Conservation (phyloP, 495 filamentous ascomycete genomes). For the Aspergillus nidulans region DNA sequence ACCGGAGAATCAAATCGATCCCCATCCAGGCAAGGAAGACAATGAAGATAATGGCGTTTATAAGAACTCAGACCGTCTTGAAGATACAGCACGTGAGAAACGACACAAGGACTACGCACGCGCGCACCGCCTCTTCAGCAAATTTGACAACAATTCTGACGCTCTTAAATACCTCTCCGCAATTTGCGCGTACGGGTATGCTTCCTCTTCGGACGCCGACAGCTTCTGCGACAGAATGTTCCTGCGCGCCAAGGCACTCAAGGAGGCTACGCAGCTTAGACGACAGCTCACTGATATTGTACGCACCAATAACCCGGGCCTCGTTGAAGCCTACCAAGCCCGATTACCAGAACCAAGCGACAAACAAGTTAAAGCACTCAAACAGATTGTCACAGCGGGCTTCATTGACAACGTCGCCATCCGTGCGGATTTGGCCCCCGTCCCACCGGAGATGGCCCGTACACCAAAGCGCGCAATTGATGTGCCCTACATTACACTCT, state of each 20-base stretch:
- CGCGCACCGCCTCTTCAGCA: conserved; percentile 73
- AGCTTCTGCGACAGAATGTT: conserved; percentile 78
- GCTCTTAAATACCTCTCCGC: conserved; percentile 87
- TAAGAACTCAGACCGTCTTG: conserved; percentile 61
- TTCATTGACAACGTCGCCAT: conserved; percentile 97
- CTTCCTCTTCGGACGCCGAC: conserved; percentile 50
- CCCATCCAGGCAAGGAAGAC: conserved; percentile 30
- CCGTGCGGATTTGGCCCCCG: conserved; percentile 77
- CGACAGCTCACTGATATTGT: conserved; percentile 78
- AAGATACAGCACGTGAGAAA: conserved; percentile 61
- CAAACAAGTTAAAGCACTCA: conserved; percentile 73
- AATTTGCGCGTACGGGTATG: conserved; percentile 76
- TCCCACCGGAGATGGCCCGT: conserved; percentile 62
- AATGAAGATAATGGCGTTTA: conserved; percentile 40
- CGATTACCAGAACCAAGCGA: conserved; percentile 65
- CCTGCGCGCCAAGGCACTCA: conserved; percentile 76
- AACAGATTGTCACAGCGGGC: conserved; percentile 85
- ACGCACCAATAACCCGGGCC: conserved; percentile 64
- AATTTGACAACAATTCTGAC: conserved; percentile 77
- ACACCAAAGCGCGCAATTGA: conserved; percentile 79
- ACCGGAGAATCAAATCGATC: conserved; percentile 72
- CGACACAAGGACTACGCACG: conserved; percentile 66
- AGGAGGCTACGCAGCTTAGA: conserved; percentile 79
- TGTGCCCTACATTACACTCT: conserved; percentile 84
- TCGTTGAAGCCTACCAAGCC: conserved; percentile 53